phyloP scores from a whole-genome alignment of 73 alveolate genomes.

The Breviolum minutum region DNA sequence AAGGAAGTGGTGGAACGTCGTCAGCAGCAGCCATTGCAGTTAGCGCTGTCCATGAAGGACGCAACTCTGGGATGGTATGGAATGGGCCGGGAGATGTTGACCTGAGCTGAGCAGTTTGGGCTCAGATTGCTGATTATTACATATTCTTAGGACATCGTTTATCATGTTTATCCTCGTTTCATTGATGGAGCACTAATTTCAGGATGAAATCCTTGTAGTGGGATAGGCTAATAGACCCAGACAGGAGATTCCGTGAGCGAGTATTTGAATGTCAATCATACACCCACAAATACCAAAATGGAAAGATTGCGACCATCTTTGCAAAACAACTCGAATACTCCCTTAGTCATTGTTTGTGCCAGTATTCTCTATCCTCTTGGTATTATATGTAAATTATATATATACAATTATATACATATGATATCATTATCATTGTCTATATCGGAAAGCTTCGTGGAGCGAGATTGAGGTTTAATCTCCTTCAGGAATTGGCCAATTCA shows the following conservation, averaged over 20 bases:
- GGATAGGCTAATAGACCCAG: neutral
- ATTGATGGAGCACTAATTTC: neutral
- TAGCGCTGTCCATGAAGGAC: constrained; percentile 94
- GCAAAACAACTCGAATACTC: too few relatives aligned
- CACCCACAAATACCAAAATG: too few relatives aligned
- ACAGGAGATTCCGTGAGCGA: neutral
- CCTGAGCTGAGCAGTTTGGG: neutral
- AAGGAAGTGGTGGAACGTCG: constrained; percentile 95
- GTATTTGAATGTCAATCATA: too few relatives aligned
- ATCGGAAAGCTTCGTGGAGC: too few relatives aligned
- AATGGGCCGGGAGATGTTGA: neutral
- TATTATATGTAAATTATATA: too few relatives aligned
- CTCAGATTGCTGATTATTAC: neutral
- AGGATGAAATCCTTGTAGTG: neutral
- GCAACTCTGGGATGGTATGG: neutral
- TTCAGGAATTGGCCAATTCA: too few relatives aligned
- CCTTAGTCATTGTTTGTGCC: too few relatives aligned
- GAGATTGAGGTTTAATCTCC: too few relatives aligned
- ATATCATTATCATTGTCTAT: too few relatives aligned
- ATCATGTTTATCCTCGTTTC: neutral
- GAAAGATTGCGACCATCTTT: too few relatives aligned
- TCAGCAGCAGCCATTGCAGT: constrained; percentile 90
- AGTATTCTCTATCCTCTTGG: too few relatives aligned
- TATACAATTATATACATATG: too few relatives aligned
- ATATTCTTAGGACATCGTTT: neutral